Evolutionary conservation across 306 rosid species (phyloP), one percentile per base, ranked within the genome.

Genomic region (Mucuna pruriens): DNA sequence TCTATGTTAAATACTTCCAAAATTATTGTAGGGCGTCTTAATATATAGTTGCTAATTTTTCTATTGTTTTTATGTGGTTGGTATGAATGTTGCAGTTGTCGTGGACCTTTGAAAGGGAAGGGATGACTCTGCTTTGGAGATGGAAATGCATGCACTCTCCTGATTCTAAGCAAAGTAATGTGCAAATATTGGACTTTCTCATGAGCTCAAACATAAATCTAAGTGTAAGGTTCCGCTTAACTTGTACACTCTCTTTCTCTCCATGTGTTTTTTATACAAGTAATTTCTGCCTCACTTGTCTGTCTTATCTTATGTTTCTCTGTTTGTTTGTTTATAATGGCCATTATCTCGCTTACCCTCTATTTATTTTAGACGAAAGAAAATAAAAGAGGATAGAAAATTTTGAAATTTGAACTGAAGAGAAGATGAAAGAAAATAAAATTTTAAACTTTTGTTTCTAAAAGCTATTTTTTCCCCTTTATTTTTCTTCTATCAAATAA

Each of bases 31-130:
- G 16, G 15, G 42, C n/a, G 17, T 60, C 19, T 29, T 31, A 15
- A 62, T 62, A 15, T 34, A 17, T 34, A 16, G 1, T 64, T 64
- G n/a, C 31, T 55, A 9, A 31, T 68, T 40, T 68, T 33, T n/a
- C 46, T 75, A 9, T 52, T 69, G 25, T 44, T n/a, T 44, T n/a
- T 15, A 6, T 62, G 19, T 48, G 33, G 11, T 44, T 72, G 58
- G 12, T 70, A n/a, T 75, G 64, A 79, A 55, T 75, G 75, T 81
- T 42, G 77, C 83, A 95, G 96, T 87, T 93, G 85, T 91, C 93
- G 0, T 95, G 98, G 99, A 90, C 96, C 5, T 95, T 93, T 86
- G 90, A 91, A 82, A 95, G 90, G 83, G 97, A 85, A 91, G 94
- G 93, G 73, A 90, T 93, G 34, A 91, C 88, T 44, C 86, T 93